Conservation (phyloP, 2,329 filamentous ascomycete species). For the Trichoderma sp. region DNA sequence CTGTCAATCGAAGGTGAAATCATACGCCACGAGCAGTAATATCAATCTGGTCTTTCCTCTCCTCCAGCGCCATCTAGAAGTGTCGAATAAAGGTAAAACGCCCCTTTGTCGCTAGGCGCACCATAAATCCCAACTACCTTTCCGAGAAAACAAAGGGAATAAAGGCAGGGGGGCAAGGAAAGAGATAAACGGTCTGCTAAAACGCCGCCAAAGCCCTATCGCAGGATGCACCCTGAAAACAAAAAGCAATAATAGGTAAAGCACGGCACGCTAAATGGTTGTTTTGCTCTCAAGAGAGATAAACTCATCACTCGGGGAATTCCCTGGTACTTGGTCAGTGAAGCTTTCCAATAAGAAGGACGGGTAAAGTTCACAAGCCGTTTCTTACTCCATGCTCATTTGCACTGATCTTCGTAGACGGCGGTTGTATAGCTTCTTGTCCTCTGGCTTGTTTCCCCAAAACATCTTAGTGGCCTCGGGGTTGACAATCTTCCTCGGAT, state of each 20-base stretch:
- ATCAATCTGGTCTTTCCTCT: not conserved
- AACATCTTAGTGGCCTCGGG: constrained; percentile 81
- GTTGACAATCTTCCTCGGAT: constrained; percentile 83
- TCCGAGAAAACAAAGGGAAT: not conserved
- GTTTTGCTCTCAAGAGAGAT: not conserved
- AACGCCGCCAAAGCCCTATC: constrained; percentile 16
- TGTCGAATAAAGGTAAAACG: constrained; percentile 13
- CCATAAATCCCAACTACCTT: not conserved
- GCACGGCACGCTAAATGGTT: not conserved
- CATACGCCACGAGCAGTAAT: not conserved
- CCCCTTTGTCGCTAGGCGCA: not conserved
- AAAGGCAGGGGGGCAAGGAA: not conserved
- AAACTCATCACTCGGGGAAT: constrained; percentile 30
- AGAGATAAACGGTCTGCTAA: not conserved
- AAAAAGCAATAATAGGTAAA: not conserved
- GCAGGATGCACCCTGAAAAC: not conserved
- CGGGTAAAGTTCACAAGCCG: too few relatives aligned
- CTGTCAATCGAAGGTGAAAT: not conserved
- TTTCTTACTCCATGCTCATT: constrained; percentile 58
- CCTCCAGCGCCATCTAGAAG: constrained; percentile 1
- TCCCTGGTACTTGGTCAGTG: constrained; percentile 27
- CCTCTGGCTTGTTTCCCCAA: constrained; percentile 71
- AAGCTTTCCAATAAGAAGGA: not conserved
- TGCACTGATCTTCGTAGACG: constrained; percentile 75
- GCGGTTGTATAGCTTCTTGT: constrained; percentile 82